Evolutionary conservation across 805 yeast genomes (phyloP), one percentile per base, ranked within the genome.

Genomic region (Metschnikowia dekortorum): DNA sequence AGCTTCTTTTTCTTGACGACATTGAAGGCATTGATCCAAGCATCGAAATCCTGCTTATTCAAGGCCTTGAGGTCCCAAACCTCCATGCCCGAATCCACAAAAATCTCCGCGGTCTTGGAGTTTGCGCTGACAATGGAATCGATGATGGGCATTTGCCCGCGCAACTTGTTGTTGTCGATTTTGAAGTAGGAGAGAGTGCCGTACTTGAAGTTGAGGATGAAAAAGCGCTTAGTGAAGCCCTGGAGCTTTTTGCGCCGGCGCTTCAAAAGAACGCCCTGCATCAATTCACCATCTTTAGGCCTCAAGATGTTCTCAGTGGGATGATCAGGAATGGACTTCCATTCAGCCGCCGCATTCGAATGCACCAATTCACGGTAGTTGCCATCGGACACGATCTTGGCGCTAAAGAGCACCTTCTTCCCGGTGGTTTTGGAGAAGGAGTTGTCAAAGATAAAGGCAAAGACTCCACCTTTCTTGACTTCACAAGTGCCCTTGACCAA

Each of bases 61-160:
- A 75, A 69, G 0, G 97, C 87, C 59, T 87, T 88, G 53, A 92
- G 73, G 36, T 82, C 83, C 98, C 98, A 92, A 8, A 87, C 83
- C 64, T 92, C 98, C 82, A 92, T 84, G 2, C 98, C 98, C 0
- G 97, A 89, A 65, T 94, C 97, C 51, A 94, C 79, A 42, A 85
- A 83, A 39, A 94, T 83, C 60, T 87, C 85, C 47, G 80, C 70
- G 26, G 81, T 80, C 50, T 79, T 79, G 28, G 81, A 75, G 59
- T 85, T 85, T 0, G 96, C 96, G 50, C 91, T 81, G 1, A 94
- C 83, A n/a, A 87, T 87, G 2, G 96, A 83, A 44, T 86, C 78
- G 47, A 80, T 82, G 44, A 94, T 82, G 35, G 92, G 95, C 89
- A 94, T 89, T 61, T 89, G 90, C 50, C 99, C 99, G 50, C 98